Conservation (phyloP, 192 early-diverging fungal genomes). For the Linnemannia schmuckeri region DNA sequence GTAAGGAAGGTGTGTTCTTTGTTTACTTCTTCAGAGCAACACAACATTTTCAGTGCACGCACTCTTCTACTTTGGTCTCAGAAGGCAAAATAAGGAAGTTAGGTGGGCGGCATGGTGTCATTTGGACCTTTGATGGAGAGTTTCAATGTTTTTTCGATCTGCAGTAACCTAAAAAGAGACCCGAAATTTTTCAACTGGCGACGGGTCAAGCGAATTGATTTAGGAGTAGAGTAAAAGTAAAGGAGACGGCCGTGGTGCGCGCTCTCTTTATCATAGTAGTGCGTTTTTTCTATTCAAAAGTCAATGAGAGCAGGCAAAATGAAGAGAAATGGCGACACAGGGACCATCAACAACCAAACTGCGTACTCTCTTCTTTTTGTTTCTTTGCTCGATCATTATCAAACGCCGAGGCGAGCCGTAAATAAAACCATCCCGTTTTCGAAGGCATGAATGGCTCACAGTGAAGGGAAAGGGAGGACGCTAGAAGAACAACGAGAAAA, state of each 20-base stretch:
- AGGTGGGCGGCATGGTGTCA: neutral
- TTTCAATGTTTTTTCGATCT: constrained; percentile 3
- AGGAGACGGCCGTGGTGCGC: too few relatives aligned
- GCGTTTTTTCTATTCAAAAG: neutral
- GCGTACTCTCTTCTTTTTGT: too few relatives aligned
- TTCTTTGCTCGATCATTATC: too few relatives aligned
- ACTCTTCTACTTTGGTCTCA: neutral
- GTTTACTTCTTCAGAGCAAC: neutral
- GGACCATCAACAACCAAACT: neutral
- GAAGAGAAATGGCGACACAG: constrained; percentile 4
- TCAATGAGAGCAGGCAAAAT: neutral
- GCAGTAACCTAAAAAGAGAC: neutral
- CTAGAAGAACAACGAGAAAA: too few relatives aligned
- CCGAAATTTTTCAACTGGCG: neutral
- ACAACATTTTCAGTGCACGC: too few relatives aligned
- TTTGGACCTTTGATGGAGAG: constrained; percentile 1
- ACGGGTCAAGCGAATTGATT: neutral
- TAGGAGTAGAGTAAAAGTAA: neutral
- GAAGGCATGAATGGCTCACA: too few relatives aligned
- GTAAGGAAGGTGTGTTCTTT: neutral
- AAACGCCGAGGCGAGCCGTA: too few relatives aligned
- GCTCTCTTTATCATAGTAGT: neutral
- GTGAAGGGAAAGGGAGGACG: too few relatives aligned
- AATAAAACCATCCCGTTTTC: too few relatives aligned
- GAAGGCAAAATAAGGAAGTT: neutral